Evolutionary conservation across 768 basidiomycete genomes (phyloP), one percentile per base, ranked within the genome.

Genomic region (Cantharellus cinnabarinus): DNA sequence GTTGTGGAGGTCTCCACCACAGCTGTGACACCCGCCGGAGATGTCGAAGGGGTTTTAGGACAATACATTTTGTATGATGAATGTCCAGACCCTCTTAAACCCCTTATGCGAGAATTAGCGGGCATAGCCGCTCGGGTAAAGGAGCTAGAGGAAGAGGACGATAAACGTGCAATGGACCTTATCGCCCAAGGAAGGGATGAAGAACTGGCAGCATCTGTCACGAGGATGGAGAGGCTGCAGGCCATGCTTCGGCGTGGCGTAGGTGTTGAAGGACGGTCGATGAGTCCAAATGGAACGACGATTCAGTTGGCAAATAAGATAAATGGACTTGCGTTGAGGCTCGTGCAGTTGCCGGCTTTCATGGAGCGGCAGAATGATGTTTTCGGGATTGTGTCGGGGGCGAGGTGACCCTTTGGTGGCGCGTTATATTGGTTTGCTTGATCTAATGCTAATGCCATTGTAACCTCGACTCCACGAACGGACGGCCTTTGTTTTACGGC

Each of bases 251-350:
- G 79, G 64, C 67, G 71, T 50, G 85, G 86, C 0, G 52, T 29
- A 2, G 58, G 40, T 42, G 57, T 53, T 10, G 52, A 39, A 20
- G 71, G 71, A 61, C 70, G 75, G 63, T 67, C 74, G 5, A 35
- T 50, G 66, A 85, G 80, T 61, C 70, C 78, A 0, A 76, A 82
- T 60, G 85, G 83, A 2, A 70, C 77, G 5, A 79, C 82, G 4
- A 78, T 86, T 59, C 72, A 78, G 50, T 83, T 91, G 67, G 76
- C 82, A 37, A 90, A 89, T 67, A 69, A 83, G 59, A 77, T 90
- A 56, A 89, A 88, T 68, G 77, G 75, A 29, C 73, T 90, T 7
- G 81, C 82, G 62, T 65, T 91, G 62, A 75, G 73, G 0, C 78
- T 90, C 76, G 85, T 81, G 54, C 74, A 72, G 65, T 69, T 91